These are phyloP conservation scores for Aspergillus arachidicola DNA, from an alignment of 2,329 filamentous ascomycete species.

Conservation along the genomic window DNA sequence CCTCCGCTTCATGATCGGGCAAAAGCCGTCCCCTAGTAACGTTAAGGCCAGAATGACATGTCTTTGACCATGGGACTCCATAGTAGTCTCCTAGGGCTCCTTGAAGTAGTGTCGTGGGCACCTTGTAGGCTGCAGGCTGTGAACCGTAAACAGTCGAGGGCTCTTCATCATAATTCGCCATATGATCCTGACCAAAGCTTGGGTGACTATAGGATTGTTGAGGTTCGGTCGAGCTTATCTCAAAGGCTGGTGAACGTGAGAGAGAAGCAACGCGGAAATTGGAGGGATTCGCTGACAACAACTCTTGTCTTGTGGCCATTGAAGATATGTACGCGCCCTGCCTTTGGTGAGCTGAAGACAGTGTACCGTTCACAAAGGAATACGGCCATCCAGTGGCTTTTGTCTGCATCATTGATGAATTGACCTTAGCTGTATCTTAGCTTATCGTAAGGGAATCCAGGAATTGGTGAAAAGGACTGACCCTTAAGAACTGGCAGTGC, in stretches of 20 bases:
- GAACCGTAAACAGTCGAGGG: slow-evolving; percentile 33
- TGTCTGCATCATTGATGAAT: slow-evolving; percentile 33
- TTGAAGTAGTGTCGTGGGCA: slow-evolving; percentile 34
- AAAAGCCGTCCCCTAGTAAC: slow-evolving; percentile 29
- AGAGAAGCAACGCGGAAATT: slow-evolving; percentile 23
- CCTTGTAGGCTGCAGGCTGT: slow-evolving; percentile 39
- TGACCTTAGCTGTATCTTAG: slow-evolving; percentile 32
- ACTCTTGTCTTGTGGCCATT: slow-evolving; percentile 13
- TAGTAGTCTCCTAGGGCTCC: slow-evolving; percentile 32
- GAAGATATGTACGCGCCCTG: slow-evolving; percentile 24
- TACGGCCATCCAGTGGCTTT: slow-evolving; percentile 33
- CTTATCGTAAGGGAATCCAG: not conserved
- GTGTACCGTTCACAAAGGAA: slow-evolving; percentile 22
- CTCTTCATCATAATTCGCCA: slow-evolving; percentile 39
- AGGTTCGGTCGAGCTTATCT: slow-evolving; percentile 24
- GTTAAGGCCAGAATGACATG: slow-evolving; percentile 31
- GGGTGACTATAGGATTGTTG: slow-evolving; percentile 27
- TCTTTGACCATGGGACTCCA: slow-evolving; percentile 30
- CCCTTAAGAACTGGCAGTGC: slow-evolving; percentile 78
- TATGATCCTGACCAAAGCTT: slow-evolving; percentile 23
- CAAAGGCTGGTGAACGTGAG: slow-evolving; percentile 29
- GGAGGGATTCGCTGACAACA: slow-evolving; percentile 20
- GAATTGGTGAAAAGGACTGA: slow-evolving; percentile 40
- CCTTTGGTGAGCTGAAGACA: slow-evolving; percentile 21
- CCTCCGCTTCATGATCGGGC: slow-evolving; percentile 31